phyloP scores from a whole-genome alignment of 140 eudicot genomes.

The Flaveria floridana region DNA sequence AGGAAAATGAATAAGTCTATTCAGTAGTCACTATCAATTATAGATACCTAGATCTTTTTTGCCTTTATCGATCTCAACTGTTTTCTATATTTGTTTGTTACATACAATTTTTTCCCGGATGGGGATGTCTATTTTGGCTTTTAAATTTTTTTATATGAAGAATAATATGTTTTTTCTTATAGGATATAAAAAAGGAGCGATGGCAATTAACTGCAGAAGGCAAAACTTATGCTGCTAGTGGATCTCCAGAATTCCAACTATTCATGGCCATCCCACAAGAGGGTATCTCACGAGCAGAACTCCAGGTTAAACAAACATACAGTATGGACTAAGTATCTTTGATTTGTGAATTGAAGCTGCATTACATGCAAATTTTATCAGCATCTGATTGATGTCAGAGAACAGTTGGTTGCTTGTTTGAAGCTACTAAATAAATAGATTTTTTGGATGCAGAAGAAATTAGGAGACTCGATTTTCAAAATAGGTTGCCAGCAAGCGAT shows the following conservation, averaged over 20 bases:
- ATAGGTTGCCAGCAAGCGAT: conserved; percentile 69
- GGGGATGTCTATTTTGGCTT: neutral
- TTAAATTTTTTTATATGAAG: neutral
- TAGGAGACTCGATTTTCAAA: conserved; percentile 54
- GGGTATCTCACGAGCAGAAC: conserved; percentile 63
- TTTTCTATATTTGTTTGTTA: neutral
- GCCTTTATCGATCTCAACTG: neutral
- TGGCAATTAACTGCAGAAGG: conserved; percentile 87
- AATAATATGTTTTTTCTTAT: conserved; percentile 18
- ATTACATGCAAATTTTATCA: neutral
- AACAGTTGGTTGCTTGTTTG: neutral
- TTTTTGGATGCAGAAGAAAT: conserved; percentile 57
- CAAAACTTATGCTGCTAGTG: conserved; percentile 65
- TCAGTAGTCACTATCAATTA: neutral
- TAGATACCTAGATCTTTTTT: neutral
- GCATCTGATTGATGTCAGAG: neutral
- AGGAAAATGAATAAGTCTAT: neutral
- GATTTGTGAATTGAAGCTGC: neutral
- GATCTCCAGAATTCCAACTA: conserved; percentile 79
- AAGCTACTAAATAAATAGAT: conserved; percentile 24
- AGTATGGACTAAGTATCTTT: neutral
- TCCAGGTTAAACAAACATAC: conserved; percentile 51
- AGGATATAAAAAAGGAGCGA: conserved; percentile 85
- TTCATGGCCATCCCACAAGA: conserved; percentile 70
- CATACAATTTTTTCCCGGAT: neutral